phyloP scores from a whole-genome alignment of 768 basidiomycete species.

The Leucogyrophana mollusca region DNA sequence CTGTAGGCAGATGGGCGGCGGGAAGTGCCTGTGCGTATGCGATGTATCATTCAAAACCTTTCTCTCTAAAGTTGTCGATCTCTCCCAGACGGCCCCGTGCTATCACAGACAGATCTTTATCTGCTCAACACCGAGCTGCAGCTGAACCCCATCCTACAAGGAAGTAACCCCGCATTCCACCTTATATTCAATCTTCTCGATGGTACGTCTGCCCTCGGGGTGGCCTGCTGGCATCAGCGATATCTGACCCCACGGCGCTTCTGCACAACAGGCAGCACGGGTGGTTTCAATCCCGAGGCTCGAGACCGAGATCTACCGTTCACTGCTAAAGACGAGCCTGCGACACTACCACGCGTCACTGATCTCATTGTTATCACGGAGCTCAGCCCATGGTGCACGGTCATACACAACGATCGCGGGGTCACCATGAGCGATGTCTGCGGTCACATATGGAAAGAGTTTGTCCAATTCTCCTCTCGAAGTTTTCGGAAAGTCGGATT shows the following conservation, averaged over 20 bases:
- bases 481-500: conserved; percentile 11
- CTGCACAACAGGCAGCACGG: conserved; percentile 51
- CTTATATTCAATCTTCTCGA: conserved; percentile 71
- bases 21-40: conserved; percentile 33
- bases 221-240: no score
- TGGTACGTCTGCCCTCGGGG: conserved; percentile 52
- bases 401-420: conserved; percentile 66
- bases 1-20: conserved; percentile 33
- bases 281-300: conserved; percentile 59
- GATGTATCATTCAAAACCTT: neutral
- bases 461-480: conserved; percentile 22
- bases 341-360: conserved; percentile 63
- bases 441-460: conserved; percentile 75
- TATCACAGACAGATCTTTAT: conserved; percentile 80
- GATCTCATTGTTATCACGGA: conserved; percentile 60
- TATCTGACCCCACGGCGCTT: neutral
- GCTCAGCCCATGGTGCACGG: conserved; percentile 77
- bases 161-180: conserved; percentile 47
- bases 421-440: conserved; percentile 81
- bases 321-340: conserved; percentile 57
- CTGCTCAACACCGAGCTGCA: conserved; percentile 69
- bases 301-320: conserved; percentile 60
- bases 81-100: conserved; percentile 68
- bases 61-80: neutral
- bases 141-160: conserved; percentile 70